Base-by-base conservation (phyloP, 768 basidiomycete species). In the Tylopilus sp. region DNA sequence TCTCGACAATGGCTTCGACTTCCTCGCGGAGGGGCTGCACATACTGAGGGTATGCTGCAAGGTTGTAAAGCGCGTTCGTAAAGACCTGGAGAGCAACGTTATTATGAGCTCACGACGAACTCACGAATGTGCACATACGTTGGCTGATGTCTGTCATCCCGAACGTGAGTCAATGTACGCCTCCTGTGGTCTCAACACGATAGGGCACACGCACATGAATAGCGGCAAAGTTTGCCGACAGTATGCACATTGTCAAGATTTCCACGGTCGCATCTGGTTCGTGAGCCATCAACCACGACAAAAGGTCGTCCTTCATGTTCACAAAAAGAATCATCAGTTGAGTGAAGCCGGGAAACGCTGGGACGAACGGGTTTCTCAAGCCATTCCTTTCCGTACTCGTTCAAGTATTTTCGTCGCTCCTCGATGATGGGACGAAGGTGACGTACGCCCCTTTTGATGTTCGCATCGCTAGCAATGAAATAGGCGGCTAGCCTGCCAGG, bases 341-440 rank as follows among this genome's bases (percentile, higher is more conserved):
- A 26, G 7, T 2, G 18, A 21, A 39, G 12, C 31, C 11, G 23
- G 17, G 6, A 28, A 7, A 2, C 10, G 10, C 7, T 4, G 6
- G 6, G 15, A 59, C 71, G 2, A n/a, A 73, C 73, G 1, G 71
- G 67, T 44, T 60, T 71, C 10, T 69, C 69, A 1, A 41, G 21
- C 61, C 68, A 69, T 1, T 65, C 55, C 1, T 56, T 50, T 3
- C 69, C 68, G 15, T 63, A 56, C 26, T 68, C 57, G 3, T 51
- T 52, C 44, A 63, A 36, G 36, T 57, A 52, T 6, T 48, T 35
- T 20, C 51, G 52, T 18, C 71, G 61, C 25, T 71, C 64, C 17
- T 63, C 54, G 48, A 71, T 64, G n/a, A 71, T 54, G 4, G 69
- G 65, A 41, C 62, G 21, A 26, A 71, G 51, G 21, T 56, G 38